A percentile compares a stretch with the other conserved stretches of the same genome.
phyloP scores from a whole-genome alignment of 2,329 filamentous ascomycete species.

The Aspergillus novoparasiticus region DNA sequence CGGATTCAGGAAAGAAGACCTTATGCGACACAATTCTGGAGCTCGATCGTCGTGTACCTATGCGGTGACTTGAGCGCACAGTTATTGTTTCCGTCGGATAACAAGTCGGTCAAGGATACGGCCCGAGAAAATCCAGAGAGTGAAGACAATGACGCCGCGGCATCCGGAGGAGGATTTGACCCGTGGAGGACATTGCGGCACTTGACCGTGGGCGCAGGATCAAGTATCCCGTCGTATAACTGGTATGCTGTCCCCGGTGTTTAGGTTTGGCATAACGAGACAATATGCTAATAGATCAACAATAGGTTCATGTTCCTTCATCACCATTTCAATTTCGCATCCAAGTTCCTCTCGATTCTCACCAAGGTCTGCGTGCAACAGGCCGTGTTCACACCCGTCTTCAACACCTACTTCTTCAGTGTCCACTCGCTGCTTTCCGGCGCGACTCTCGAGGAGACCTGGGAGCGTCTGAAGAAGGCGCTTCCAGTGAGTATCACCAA shows the following conservation, averaged over 20 bases:
- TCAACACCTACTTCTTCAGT: constrained; percentile 82
- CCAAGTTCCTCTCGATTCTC: constrained; percentile 68
- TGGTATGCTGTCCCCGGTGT: constrained; percentile 61
- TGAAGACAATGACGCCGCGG: constrained; percentile 8
- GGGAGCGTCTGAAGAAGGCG: constrained; percentile 71
- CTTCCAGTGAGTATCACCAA: constrained; percentile 77
- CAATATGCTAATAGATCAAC: background rate
- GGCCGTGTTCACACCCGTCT: constrained; percentile 75
- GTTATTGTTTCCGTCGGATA: constrained; percentile 55
- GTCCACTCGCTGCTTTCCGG: constrained; percentile 76
- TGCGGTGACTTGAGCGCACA: constrained; percentile 78
- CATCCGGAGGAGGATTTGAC: constrained; percentile 62
- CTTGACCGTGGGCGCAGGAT: constrained; percentile 71
- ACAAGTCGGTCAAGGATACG: constrained; percentile 20
- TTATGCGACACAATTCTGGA: constrained; percentile 76
- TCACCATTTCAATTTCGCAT: constrained; percentile 80
- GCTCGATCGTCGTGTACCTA: constrained; percentile 76
- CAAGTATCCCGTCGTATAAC: constrained; percentile 75
- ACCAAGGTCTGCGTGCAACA: constrained; percentile 84
- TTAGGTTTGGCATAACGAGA: background rate
- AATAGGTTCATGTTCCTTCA: constrained; percentile 77
- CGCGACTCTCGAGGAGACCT: constrained; percentile 63
- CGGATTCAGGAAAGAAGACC: constrained; percentile 72
- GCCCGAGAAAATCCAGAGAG: constrained; percentile 19
- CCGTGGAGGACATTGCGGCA: constrained; percentile 69